phyloP scores from a whole-genome alignment of 1,284 basidiomycete genomes.

The Porogramme epimiltina region DNA sequence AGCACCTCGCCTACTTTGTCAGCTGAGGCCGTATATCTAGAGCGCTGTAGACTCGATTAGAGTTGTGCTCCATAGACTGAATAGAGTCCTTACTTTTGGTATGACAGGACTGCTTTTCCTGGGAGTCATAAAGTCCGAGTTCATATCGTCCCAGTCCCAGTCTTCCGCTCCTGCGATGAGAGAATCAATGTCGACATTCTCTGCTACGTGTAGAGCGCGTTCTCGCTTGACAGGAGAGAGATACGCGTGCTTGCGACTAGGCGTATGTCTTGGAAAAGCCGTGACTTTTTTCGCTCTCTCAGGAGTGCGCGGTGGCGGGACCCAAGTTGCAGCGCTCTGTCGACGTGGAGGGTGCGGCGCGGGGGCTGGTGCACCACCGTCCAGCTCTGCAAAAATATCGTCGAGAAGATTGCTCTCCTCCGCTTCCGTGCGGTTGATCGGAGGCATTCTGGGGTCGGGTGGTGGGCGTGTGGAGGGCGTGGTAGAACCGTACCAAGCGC shows the following conservation, averaged over 20 bases:
- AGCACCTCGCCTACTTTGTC: constrained; percentile 36
- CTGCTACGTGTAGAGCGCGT: neutral
- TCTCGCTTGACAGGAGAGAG: neutral
- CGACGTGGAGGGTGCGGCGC: constrained; percentile 10
- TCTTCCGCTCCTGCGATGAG: constrained; percentile 47
- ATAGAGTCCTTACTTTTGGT: constrained; percentile 11
- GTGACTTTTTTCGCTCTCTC: constrained; percentile 5
- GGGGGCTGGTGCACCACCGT: neutral
- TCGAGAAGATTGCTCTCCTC: constrained; percentile 18
- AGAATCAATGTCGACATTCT: constrained; percentile 31
- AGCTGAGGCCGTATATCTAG: constrained; percentile 18
- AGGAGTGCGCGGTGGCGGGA: constrained; percentile 12
- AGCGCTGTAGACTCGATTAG: constrained; percentile 11
- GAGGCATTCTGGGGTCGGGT: constrained; percentile 10
- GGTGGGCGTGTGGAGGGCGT: neutral
- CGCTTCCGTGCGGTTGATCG: constrained; percentile 7
- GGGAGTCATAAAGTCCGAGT: constrained; percentile 39
- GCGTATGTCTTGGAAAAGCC: neutral
- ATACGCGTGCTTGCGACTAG: neutral
- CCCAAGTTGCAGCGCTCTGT: neutral
- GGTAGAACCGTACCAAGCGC: neutral
- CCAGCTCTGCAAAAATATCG: constrained; percentile 13
- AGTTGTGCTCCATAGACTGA: neutral
- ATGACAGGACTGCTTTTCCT: constrained; percentile 29
- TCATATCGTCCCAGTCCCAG: constrained; percentile 56